Percentiles rank a stretch among this genome's conserved stretches.
These are phyloP conservation scores for Pseudonitzschia multiseries DNA, from an alignment of 108 stramenopile species.

Conservation along the genomic window DNA sequence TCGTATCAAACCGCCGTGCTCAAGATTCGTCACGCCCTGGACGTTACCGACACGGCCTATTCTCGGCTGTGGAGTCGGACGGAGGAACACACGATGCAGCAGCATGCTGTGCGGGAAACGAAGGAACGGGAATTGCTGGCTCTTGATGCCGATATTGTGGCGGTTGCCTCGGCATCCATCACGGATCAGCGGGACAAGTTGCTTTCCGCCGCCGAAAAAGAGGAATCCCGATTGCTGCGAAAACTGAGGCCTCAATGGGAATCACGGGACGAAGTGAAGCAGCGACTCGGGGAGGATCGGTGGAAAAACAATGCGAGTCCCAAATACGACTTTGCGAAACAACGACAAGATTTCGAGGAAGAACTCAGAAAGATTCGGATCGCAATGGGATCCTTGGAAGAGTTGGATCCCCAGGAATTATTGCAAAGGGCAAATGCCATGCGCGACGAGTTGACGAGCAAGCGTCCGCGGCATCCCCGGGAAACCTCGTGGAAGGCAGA, in stretches of 20 bases:
- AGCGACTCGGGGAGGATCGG: conserved; percentile 35
- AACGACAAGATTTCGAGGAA: conserved; percentile 31
- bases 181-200: conserved; percentile 18
- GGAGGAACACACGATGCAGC: not conserved
- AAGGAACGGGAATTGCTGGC: conserved; percentile 7
- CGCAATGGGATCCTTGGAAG: conserved; percentile 28
- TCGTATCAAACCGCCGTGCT: conserved; percentile 11
- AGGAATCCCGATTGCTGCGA: conserved; percentile 15
- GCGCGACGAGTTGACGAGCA: not conserved
- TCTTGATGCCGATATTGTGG: conserved; percentile 42
- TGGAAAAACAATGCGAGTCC: conserved; percentile 55
- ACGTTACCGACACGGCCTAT: conserved; percentile 29
- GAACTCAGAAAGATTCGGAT: conserved; percentile 28
- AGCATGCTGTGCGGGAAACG: not conserved
- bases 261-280: conserved; percentile 40
- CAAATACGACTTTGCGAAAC: conserved; percentile 28
- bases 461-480: not conserved
- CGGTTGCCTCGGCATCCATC: conserved; percentile 31
- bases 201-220: not conserved
- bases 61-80: conserved; percentile 9
- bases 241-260: conserved; percentile 49
- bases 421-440: conserved; percentile 12
- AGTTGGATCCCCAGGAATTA: conserved; percentile 8
- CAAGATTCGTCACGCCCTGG: conserved; percentile 31
- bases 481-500: not conserved